Evolutionary conservation across 768 basidiomycete species (phyloP).

Genomic region (Pleurotus eryngii): DNA sequence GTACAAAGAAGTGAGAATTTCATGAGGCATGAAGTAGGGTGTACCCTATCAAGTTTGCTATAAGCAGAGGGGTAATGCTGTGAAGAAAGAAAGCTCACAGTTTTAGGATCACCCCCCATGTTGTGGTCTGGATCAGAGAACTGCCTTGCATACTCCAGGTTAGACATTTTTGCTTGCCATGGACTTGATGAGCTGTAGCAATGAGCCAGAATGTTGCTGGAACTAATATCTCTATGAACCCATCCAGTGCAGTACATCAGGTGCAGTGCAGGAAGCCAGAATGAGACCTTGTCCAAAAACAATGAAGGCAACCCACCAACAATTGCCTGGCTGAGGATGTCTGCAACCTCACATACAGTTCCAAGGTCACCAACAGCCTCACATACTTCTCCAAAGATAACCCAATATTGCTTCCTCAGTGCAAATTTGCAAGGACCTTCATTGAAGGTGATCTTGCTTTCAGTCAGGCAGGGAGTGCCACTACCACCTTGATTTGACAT

Average conservation of each 20-base stretch:
- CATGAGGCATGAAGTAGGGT: background rate
- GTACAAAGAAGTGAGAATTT: background rate
- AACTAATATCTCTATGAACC: slow-evolving; percentile 3
- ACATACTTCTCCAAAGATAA: background rate
- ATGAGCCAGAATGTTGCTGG: background rate
- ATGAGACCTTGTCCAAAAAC: background rate
- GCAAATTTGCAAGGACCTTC: background rate
- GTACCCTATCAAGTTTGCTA: too few species aligned
- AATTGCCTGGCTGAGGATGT: background rate
- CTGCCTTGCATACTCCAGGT: background rate
- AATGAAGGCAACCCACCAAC: background rate
- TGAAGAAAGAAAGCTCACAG: background rate
- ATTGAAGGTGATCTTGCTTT: background rate
- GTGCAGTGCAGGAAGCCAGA: background rate
- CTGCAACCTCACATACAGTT: background rate
- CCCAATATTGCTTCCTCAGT: background rate
- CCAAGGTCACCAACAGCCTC: background rate
- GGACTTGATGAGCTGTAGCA: too few species aligned
- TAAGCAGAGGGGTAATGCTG: too few species aligned
- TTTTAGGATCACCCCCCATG: background rate
- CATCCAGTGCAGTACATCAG: background rate
- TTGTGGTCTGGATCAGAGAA: background rate
- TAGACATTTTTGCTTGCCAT: background rate
- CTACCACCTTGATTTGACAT: too few species aligned
- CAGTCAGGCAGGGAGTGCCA: background rate